Conservation (phyloP, 441 rosid species). For the Bocquillonia castaneifolia region DNA sequence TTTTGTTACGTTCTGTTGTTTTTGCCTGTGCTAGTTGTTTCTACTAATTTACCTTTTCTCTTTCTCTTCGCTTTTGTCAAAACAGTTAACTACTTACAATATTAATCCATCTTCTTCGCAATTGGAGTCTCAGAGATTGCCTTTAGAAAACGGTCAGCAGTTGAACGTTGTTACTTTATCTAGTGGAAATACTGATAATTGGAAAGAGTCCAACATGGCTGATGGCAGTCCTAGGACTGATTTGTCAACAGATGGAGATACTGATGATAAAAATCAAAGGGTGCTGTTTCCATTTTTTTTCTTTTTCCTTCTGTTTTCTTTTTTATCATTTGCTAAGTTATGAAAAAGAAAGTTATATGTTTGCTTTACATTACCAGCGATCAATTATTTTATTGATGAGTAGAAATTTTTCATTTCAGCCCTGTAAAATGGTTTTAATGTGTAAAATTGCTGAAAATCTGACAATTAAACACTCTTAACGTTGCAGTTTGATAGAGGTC, state of each 20-base stretch:
- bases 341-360: not conserved
- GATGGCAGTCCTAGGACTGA: conserved; percentile 90
- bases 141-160: conserved; percentile 33
- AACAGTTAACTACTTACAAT: conserved; percentile 25
- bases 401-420: not conserved
- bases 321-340: conserved; percentile 10
- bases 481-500: conserved; percentile 68
- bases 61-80: conserved; percentile 1
- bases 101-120: conserved; percentile 23
- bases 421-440: not conserved
- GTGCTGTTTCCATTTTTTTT: conserved; percentile 31
- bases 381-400: conserved; percentile 5
- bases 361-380: conserved; percentile 3
- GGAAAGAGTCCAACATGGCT: conserved; percentile 60
- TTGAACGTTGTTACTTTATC: conserved; percentile 31
- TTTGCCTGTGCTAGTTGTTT: conserved; percentile 7
- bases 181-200: conserved; percentile 37
- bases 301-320: not conserved
- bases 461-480: conserved; percentile 16
- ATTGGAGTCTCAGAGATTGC: conserved; percentile 31
- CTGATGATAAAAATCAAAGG: conserved; percentile 74
- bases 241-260: conserved; percentile 81
- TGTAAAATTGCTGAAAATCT: conserved; percentile 12
- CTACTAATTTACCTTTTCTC: conserved; percentile 5
- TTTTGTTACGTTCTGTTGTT: conserved; percentile 3